Evolutionary conservation across 768 basidiomycete genomes (phyloP).

Genomic region (Termitomyces sp.): DNA sequence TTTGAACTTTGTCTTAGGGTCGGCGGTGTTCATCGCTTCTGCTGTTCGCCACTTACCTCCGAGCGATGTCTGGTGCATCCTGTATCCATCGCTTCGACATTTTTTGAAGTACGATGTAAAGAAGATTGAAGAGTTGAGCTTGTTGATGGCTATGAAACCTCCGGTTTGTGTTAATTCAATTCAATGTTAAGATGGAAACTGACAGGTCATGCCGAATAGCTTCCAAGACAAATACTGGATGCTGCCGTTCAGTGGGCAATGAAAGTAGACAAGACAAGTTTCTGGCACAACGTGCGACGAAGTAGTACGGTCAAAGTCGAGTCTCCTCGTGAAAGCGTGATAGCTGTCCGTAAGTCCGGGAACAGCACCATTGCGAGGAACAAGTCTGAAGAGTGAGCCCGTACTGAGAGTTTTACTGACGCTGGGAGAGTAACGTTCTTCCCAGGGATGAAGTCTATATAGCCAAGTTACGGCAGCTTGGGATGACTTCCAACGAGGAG

Average conservation of each 20-base stretch:
- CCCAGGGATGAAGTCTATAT: slow-evolving; percentile 74
- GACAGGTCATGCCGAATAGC: slow-evolving; percentile 34
- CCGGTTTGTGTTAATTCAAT: slow-evolving; percentile 49
- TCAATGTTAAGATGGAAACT: background rate
- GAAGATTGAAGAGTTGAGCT: slow-evolving; percentile 62
- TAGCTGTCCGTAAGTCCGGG: slow-evolving; percentile 52
- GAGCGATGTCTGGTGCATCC: slow-evolving; percentile 95
- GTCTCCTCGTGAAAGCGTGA: slow-evolving; percentile 67
- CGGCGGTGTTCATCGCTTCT: slow-evolving; percentile 83
- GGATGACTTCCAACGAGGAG: slow-evolving; percentile 80
- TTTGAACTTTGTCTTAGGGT: slow-evolving; percentile 38
- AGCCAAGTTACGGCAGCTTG: slow-evolving; percentile 76
- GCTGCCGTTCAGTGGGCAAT: slow-evolving; percentile 86
- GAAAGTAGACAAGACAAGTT: slow-evolving; percentile 71
- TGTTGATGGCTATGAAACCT: slow-evolving; percentile 73
- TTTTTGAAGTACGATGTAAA: slow-evolving; percentile 81
- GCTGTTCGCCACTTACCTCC: slow-evolving; percentile 75
- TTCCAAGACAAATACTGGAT: slow-evolving; percentile 70
- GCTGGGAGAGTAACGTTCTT: slow-evolving; percentile 3
- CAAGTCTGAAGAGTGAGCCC: slow-evolving; percentile 74
- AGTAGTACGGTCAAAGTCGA: slow-evolving; percentile 41
- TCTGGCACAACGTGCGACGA: slow-evolving; percentile 63
- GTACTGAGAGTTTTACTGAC: background rate
- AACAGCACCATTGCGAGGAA: slow-evolving; percentile 37
- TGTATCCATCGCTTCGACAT: slow-evolving; percentile 87